Base-by-base conservation (phyloP, 2,329 filamentous ascomycete species). In the Ophiognomonia clavigignenti-juglandacearum region DNA sequence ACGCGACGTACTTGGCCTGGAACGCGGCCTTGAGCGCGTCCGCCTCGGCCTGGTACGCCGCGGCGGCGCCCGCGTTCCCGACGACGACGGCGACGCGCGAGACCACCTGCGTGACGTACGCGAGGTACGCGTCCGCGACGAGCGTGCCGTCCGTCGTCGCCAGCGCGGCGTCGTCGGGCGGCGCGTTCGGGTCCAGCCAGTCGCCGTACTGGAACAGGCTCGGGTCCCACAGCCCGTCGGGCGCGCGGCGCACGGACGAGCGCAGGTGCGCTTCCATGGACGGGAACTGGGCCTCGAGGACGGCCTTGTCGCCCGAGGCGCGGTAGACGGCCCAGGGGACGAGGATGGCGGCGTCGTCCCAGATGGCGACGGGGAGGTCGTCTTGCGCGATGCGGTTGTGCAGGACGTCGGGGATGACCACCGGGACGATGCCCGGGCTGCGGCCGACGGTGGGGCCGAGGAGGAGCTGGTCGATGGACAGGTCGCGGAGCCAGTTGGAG, bases 401-500 rank as follows among this genome's bases (percentile, higher is more conserved):
- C 2, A 65, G 64, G 10, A 65, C 56, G 8, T 58, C 55, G 0
- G 59, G 59, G 0, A 61, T 47, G 1, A 69, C 55, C 5, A 66
- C 53, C 1, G 67, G 59, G 0, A 64, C 59, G 0, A 66, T 55
- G 7, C 63, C 55, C 19, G 47, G 56, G 31, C 68, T 65, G 69
- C 69, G 2, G 54, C 36, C n/a, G n/a, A n/a, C n/a, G n/a, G n/a
- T n/a, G n/a, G n/a, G n/a, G n/a, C n/a, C n/a, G n/a, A n/a, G n/a
- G n/a, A n/a, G n/a, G n/a, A n/a, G n/a, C 38, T 56, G 54, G 14
- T 62, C 60, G 13, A 50, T 55, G 2, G 59, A 61, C 2, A 77
- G 54, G 46, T 80, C 77, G 43, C 66, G 62, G 19, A 74, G 63
- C 77, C 74, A 83, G 43, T 57, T 64, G 19, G 62, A 55, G 48